A percentile compares a stretch with the other conserved stretches of the same genome.
phyloP scores from a whole-genome alignment of 306 rosid genomes.

The Alnus glutinosa region DNA sequence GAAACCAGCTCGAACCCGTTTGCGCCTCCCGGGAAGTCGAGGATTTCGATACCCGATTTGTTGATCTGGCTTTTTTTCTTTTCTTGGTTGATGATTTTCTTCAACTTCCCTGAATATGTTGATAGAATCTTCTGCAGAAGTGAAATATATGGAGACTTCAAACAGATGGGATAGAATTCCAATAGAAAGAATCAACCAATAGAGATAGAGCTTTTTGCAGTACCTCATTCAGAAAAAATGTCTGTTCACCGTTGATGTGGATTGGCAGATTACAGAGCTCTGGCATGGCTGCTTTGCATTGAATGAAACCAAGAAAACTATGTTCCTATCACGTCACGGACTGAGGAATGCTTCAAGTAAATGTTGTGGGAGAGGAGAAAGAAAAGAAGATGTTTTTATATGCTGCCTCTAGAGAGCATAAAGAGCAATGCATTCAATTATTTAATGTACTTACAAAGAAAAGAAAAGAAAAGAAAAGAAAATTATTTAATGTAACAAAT shows the following conservation, averaged over 20 bases:
- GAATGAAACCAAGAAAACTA: constrained; percentile 23
- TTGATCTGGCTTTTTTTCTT: constrained; percentile 34
- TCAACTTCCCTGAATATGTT: constrained; percentile 47
- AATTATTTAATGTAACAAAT: background rate
- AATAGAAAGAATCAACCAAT: background rate
- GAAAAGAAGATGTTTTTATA: background rate
- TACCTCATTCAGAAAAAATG: constrained; percentile 61
- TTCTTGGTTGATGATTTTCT: constrained; percentile 45
- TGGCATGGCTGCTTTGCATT: constrained; percentile 48
- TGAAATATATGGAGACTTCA: background rate
- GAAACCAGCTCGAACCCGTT: constrained; percentile 64
- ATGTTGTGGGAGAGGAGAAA: background rate
- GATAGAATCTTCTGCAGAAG: constrained; percentile 52
- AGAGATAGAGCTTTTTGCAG: background rate
- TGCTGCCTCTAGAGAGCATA: background rate
- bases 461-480: too few species aligned
- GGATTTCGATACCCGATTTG: constrained; percentile 39
- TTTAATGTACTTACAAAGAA: background rate
- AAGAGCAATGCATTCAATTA: background rate
- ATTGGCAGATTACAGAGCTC: constrained; percentile 50
- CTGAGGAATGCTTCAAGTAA: background rate
- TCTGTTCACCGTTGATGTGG: constrained; percentile 54
- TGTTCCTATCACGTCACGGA: constrained; percentile 11
- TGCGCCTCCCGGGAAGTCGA: constrained; percentile 72
- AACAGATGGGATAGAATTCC: background rate